Percentiles rank a stretch among this genome's conserved stretches.
Evolutionary conservation across 768 basidiomycete genomes (phyloP).

Genomic region (Phallus indusiatus): DNA sequence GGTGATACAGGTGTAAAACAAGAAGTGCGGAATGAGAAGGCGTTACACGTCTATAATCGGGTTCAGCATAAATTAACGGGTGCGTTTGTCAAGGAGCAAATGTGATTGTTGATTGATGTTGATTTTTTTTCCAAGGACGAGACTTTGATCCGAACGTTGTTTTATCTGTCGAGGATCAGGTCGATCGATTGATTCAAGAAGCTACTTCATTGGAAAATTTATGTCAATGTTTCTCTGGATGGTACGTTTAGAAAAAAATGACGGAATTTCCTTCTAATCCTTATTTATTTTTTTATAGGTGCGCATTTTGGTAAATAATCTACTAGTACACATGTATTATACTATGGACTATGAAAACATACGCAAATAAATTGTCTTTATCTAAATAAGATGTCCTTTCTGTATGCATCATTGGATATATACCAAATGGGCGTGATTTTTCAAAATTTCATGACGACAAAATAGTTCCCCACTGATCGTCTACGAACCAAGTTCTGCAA

Average conservation of each 20-base stretch:
- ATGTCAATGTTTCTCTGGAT: slow-evolving; percentile 94
- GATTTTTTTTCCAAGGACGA: slow-evolving; percentile 42
- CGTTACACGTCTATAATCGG: slow-evolving; percentile 85
- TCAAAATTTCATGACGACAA: too few species aligned
- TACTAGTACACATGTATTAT: background rate
- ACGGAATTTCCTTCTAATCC: background rate
- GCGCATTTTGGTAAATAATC: slow-evolving; percentile 63
- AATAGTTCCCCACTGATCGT: background rate
- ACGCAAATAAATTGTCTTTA: too few species aligned
- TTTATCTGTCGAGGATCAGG: slow-evolving; percentile 72
- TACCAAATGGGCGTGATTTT: too few species aligned
- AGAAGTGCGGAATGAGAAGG: slow-evolving; percentile 87
- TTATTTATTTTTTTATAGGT: slow-evolving; percentile 29
- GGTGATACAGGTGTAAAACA: slow-evolving; percentile 52
- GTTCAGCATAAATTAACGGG: slow-evolving; percentile 94
- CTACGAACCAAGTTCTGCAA: background rate
- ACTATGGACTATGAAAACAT: background rate
- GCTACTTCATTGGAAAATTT: slow-evolving; percentile 92
- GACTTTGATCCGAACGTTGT: slow-evolving; percentile 85
- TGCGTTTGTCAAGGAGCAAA: slow-evolving; percentile 22
- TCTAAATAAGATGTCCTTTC: too few species aligned
- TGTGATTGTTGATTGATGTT: background rate
- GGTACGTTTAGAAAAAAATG: slow-evolving; percentile 35
- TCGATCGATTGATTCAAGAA: slow-evolving; percentile 87
- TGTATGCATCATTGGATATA: too few species aligned